These are phyloP conservation scores for Schizochytrium sp. DNA, from an alignment of 108 stramenopile genomes.

Conservation along the genomic window DNA sequence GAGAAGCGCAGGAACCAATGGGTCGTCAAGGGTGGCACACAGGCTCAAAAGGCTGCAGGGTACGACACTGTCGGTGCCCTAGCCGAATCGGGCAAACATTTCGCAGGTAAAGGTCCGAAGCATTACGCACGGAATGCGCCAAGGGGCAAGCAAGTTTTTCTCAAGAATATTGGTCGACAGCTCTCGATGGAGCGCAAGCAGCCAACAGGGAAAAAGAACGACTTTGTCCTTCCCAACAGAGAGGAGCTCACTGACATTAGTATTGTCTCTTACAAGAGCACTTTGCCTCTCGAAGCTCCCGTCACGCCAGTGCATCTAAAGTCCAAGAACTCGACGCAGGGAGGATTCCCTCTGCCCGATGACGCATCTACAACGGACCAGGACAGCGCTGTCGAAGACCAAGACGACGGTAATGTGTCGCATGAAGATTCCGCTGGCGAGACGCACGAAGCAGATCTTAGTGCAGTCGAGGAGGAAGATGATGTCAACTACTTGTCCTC, in stretches of 20 bases:
- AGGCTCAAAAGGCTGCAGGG: not conserved
- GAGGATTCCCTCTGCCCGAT: not conserved
- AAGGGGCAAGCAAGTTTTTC: not conserved
- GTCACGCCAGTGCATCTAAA: not conserved
- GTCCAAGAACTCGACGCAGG: not conserved
- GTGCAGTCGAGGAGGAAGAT: not conserved
- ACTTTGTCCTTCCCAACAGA: not conserved
- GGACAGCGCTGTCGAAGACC: not conserved
- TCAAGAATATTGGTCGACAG: not conserved
- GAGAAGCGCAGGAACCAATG: not conserved
- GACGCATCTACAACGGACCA: not conserved
- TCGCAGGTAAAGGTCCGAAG: too few species aligned
- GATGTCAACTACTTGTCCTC: not conserved
- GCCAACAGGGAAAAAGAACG: not conserved
- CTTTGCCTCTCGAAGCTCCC: not conserved
- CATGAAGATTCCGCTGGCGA: not conserved
- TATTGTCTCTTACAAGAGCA: not conserved
- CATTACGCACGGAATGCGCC: constrained; percentile 11
- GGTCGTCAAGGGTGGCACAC: not conserved
- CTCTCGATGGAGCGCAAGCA: not conserved
- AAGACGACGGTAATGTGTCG: not conserved
- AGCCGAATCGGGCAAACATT: not conserved
- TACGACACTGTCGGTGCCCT: not conserved
- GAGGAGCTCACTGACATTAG: not conserved
- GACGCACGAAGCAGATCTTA: not conserved